phyloP scores from a whole-genome alignment of 345 rosid genomes.

The Rhizophora mangle region DNA sequence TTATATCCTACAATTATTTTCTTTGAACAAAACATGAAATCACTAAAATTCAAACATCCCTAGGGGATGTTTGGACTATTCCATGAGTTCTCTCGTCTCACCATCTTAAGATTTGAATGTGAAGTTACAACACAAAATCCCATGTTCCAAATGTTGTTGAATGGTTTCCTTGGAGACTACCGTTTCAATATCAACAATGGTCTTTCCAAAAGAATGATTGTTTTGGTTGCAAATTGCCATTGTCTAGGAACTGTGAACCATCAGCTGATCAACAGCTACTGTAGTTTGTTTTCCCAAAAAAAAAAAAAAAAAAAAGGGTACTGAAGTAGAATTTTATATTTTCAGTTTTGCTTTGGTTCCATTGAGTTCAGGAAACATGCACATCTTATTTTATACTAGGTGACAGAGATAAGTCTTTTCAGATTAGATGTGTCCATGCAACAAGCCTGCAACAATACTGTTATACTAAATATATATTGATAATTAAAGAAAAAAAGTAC shows the following conservation, averaged over 20 bases:
- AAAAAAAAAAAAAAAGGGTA: neutral
- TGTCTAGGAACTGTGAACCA: neutral
- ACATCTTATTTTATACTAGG: neutral
- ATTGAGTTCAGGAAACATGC: constrained; percentile 4
- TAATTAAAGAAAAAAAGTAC: neutral
- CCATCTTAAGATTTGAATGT: no score
- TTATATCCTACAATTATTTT: no score
- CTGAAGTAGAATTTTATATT: neutral
- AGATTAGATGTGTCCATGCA: neutral
- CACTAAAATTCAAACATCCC: no score
- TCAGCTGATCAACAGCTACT: no score
- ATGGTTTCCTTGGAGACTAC: no score
- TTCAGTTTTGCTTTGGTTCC: neutral
- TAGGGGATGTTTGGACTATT: no score
- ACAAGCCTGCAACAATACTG: neutral
- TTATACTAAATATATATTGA: neutral
- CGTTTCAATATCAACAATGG: neutral
- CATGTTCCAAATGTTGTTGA: no score
- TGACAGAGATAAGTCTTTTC: constrained; percentile 15
- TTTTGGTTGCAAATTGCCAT: neutral
- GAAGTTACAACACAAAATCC: no score
- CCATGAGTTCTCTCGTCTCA: no score
- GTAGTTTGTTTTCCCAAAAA: no score
- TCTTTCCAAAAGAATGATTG: neutral
- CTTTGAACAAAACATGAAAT: no score